Percentiles rank a stretch among this genome's conserved stretches.
Conservation (phyloP, 2,329 filamentous ascomycete genomes). For the Diplodia scrobiculata region DNA sequence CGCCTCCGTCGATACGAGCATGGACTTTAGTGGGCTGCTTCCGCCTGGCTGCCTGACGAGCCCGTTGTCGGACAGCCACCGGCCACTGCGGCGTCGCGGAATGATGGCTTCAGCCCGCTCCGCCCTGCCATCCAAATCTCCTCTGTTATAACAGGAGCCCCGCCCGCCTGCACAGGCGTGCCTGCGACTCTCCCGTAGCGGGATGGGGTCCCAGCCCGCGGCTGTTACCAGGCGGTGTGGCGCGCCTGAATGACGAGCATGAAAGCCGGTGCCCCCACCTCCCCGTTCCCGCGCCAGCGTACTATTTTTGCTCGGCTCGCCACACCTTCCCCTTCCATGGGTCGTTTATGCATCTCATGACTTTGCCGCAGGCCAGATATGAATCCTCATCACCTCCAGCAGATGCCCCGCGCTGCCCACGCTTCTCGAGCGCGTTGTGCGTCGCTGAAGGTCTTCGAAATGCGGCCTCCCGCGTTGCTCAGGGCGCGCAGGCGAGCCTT, state of each 20-base stretch:
- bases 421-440: background rate
- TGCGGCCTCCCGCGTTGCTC: background rate
- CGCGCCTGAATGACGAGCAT: conserved; percentile 21
- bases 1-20: conserved; percentile 13
- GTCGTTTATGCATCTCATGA: conserved; percentile 13
- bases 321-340: conserved; percentile 16
- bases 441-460: background rate
- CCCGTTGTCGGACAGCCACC: background rate
- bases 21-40: background rate
- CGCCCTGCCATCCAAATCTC: conserved; percentile 22
- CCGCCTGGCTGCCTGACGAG: conserved; percentile 15
- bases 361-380: background rate
- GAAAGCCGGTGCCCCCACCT: conserved; percentile 17
- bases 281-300: background rate
- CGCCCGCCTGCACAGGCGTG: conserved; percentile 8
- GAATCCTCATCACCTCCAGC: background rate
- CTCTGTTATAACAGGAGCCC: conserved; percentile 22
- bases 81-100: conserved; percentile 1
- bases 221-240: conserved; percentile 22
- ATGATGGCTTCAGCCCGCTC: conserved; percentile 13
- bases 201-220: background rate
- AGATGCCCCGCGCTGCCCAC: background rate
- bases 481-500: background rate
- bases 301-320: conserved; percentile 19
- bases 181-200: conserved; percentile 16